Conservation (phyloP, 768 basidiomycete genomes). For the Lentinula guzmanii region DNA sequence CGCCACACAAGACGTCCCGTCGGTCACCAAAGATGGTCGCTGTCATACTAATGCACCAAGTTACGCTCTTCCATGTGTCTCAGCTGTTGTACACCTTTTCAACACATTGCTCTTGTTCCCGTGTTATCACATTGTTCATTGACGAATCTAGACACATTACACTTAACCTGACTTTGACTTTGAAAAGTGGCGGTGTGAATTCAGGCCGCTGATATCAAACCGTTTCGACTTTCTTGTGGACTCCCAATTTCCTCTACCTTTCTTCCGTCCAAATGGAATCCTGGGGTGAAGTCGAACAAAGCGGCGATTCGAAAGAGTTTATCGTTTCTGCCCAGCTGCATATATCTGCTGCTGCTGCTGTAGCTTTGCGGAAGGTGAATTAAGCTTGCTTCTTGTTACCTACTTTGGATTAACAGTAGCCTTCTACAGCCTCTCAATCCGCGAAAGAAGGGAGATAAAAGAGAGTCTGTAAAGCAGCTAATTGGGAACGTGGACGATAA, state of each 20-base stretch:
- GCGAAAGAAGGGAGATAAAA: slow-evolving; percentile 54
- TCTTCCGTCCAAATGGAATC: slow-evolving; percentile 21
- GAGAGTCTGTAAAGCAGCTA: slow-evolving; percentile 34
- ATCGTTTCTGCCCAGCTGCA: slow-evolving; percentile 59
- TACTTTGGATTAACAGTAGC: not conserved
- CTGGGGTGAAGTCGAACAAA: slow-evolving; percentile 22
- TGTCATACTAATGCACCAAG: not conserved
- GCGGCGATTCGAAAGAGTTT: slow-evolving; percentile 38
- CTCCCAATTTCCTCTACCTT: not conserved
- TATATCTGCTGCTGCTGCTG: slow-evolving; percentile 44
- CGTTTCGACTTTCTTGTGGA: not conserved
- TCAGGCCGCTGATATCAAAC: slow-evolving; percentile 8
- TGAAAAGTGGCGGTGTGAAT: not conserved
- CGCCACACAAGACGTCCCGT: not conserved
- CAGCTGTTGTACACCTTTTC: not conserved
- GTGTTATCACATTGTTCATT: not conserved
- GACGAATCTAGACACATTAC: not conserved
- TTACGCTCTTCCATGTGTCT: not conserved
- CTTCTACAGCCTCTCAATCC: slow-evolving; percentile 31
- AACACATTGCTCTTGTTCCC: not conserved
- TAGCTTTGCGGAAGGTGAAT: slow-evolving; percentile 52
- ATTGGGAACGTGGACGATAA: slow-evolving; percentile 36
- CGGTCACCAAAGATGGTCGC: not conserved
- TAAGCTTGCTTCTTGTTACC: not conserved
- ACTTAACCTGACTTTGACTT: not conserved